Base-by-base conservation (phyloP, 495 filamentous ascomycete genomes). In the Rostrohypoxylon terebratum region DNA sequence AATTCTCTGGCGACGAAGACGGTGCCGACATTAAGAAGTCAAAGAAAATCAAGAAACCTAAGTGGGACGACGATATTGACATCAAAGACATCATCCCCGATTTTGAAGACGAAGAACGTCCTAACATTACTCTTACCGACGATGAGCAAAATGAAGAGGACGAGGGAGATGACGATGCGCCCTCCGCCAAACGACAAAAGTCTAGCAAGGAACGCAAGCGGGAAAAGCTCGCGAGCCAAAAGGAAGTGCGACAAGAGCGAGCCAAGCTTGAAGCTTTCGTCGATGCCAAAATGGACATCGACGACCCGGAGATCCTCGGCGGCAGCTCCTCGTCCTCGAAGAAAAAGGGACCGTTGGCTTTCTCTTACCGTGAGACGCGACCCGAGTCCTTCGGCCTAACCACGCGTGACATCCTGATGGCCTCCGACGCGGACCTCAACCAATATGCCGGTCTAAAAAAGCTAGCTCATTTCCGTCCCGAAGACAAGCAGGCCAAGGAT, bases 41-140 rank as follows among this genome's bases (percentile, higher is more conserved):
- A 23, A 77, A 69, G 59, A 88, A 87, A 74, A 89, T 87, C 16
- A 96, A 93, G 84, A 99, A 99, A 84, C 96, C 96, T 18, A 92
- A 90, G 62, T 99, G 94, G 93, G 92, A 97, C 66, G 93, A 97
- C 72, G 96, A 99, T 75, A 97, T 98, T 74, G 94, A 97, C 74
- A 98, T 98, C 81, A 91, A 90, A 28, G 95, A 99, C 78, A 81
- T 99, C 31, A 81, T 97, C 42, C 94, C 94, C 1, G 93, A 96
- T 65, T 98, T 96, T 75, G 88, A 92, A 13, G 89, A 90, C 33
- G 80, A 78, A 20, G 78, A 82, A 9, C 85, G 84, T 11, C 87
- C 89, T 21, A 76, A 80, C 0, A 79, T 91, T 51, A 82, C 83
- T 1, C 79, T 90, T 2, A 87, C 88, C 2, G 86, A 90, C 59